phyloP scores from a whole-genome alignment of 768 basidiomycete genomes.

The Termitomyces heimii region DNA sequence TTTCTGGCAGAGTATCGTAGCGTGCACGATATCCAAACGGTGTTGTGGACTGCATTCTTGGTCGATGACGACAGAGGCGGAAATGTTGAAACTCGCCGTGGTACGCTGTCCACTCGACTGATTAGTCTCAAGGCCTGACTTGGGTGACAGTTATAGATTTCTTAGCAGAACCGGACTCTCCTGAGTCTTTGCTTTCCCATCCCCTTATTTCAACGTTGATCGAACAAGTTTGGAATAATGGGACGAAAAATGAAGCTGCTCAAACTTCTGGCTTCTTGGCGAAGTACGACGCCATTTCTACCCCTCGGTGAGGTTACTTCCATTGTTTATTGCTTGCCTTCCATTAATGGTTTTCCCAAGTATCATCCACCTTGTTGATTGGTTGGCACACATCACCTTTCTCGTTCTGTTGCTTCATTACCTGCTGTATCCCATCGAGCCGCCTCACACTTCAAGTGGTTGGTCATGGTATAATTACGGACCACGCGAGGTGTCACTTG shows the following conservation, averaged over 20 bases:
- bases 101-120: conserved; percentile 15
- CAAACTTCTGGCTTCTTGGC: conserved; percentile 4
- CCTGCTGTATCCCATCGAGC: conserved; percentile 33
- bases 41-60: conserved; percentile 45
- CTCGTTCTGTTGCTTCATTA: conserved; percentile 36
- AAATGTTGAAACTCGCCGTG: conserved; percentile 18
- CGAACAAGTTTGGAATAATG: conserved; percentile 32
- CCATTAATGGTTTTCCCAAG: conserved; percentile 18
- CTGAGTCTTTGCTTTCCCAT: conserved; percentile 32
- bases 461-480: conserved; percentile 16
- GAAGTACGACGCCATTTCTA: conserved; percentile 32
- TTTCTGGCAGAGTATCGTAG: conserved; percentile 37
- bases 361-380: conserved; percentile 37
- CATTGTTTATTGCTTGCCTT: background rate
- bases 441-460: conserved; percentile 18
- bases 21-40: conserved; percentile 35
- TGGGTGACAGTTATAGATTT: conserved; percentile 35
- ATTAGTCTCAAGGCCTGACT: background rate
- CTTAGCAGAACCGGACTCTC: conserved; percentile 23
- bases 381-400: conserved; percentile 31
- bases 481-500: conserved; percentile 30
- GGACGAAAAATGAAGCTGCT: conserved; percentile 5
- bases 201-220: conserved; percentile 34
- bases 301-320: conserved; percentile 35
- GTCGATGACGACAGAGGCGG: conserved; percentile 18